phyloP scores from a whole-genome alignment of 2,329 filamentous ascomycete species.

The Epichloe scottii region DNA sequence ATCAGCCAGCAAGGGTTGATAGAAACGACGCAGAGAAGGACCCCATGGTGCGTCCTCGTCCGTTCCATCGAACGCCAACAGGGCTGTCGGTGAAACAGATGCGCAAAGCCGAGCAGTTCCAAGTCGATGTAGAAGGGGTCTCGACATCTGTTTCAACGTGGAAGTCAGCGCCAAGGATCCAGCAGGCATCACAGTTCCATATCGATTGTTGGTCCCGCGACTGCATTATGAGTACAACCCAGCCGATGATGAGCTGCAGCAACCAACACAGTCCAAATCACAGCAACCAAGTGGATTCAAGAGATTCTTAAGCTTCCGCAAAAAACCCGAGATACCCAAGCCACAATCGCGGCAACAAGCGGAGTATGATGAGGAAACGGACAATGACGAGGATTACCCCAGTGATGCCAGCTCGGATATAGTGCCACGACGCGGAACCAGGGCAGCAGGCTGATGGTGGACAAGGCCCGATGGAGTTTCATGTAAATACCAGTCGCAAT shows the following conservation, averaged over 20 bases:
- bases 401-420: conserved; percentile 6
- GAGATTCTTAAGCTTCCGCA: conserved; percentile 32
- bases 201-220: conserved; percentile 73
- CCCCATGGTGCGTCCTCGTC: conserved; percentile 14
- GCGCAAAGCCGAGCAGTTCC: conserved; percentile 38
- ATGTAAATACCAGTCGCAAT: too few species aligned
- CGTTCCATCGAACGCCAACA: conserved; percentile 59
- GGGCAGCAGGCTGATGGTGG: not conserved
- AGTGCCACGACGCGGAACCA: conserved; percentile 3
- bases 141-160: conserved; percentile 81
- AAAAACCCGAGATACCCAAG: conserved; percentile 17
- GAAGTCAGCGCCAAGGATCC: conserved; percentile 81
- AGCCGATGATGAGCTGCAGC: conserved; percentile 23
- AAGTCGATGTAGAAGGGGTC: conserved; percentile 70
- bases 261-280: conserved; percentile 9
- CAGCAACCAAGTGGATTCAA: conserved; percentile 28
- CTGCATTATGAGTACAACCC: conserved; percentile 47
- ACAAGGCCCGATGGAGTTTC: not conserved
- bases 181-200: conserved; percentile 75
- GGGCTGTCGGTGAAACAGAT: conserved; percentile 51
- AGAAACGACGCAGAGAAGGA: conserved; percentile 11
- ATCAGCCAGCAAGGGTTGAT: conserved; percentile 12
- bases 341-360: conserved; percentile 5
- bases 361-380: conserved; percentile 14
- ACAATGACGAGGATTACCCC: conserved; percentile 11